Conservation (phyloP, 495 filamentous ascomycete species). For the Parathielavia appendiculata region DNA sequence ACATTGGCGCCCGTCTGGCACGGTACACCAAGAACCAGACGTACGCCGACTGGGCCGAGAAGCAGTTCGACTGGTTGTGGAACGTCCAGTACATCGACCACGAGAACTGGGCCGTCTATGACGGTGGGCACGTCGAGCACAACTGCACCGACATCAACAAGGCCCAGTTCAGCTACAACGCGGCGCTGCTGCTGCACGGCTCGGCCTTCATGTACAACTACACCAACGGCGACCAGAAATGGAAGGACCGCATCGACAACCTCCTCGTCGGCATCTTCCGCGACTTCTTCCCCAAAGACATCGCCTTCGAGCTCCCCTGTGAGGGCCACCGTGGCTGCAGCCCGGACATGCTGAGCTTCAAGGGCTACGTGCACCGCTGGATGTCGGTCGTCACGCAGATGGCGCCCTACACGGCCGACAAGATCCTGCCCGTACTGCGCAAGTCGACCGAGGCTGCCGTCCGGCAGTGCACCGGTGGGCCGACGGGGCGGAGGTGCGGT, state of each 20-base stretch:
- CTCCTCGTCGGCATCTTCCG: slow-evolving; percentile 55
- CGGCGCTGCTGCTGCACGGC: slow-evolving; percentile 65
- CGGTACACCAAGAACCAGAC: slow-evolving; percentile 72
- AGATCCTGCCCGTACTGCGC: slow-evolving; percentile 56
- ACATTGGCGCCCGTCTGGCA: slow-evolving; percentile 70
- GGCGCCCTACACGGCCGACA: slow-evolving; percentile 57
- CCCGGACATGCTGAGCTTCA: slow-evolving; percentile 74
- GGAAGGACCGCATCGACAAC: slow-evolving; percentile 54
- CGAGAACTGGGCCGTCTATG: slow-evolving; percentile 56
- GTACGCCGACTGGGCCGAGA: slow-evolving; percentile 72
- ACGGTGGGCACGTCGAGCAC: slow-evolving; percentile 59
- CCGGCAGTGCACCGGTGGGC: slow-evolving; percentile 58
- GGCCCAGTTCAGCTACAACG: slow-evolving; percentile 70
- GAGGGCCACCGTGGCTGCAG: slow-evolving; percentile 58
- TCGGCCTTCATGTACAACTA: slow-evolving; percentile 75
- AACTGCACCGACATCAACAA: slow-evolving; percentile 60
- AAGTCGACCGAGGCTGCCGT: slow-evolving; percentile 62
- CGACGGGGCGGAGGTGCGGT: slow-evolving; percentile 54
- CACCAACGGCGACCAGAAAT: slow-evolving; percentile 34
- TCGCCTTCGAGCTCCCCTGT: slow-evolving; percentile 68
- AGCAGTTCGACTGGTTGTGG: slow-evolving; percentile 66
- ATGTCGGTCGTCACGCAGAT: slow-evolving; percentile 67
- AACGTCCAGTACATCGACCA: slow-evolving; percentile 57
- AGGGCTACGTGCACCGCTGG: slow-evolving; percentile 75
- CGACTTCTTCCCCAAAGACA: slow-evolving; percentile 51